phyloP scores from a whole-genome alignment of 176 grass and related monocot species.

The Aegilops bicornis region DNA sequence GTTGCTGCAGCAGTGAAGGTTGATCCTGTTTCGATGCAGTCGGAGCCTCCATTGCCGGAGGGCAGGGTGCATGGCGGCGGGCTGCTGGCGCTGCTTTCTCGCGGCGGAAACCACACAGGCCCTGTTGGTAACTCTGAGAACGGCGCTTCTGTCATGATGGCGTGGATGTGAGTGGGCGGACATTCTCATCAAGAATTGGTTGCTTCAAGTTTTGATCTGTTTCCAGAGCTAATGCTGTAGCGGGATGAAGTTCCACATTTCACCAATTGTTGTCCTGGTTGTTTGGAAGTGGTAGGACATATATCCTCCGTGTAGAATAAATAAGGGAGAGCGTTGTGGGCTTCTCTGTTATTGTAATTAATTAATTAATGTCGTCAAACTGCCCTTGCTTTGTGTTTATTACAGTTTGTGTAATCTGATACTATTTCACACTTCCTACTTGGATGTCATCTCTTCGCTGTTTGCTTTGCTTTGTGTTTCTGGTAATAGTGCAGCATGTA shows the following conservation, averaged over 20 bases:
- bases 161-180: conserved; percentile 38
- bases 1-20: conserved; percentile 14
- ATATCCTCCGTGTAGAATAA: conserved; percentile 30
- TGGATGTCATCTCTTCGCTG: neutral
- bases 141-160: conserved; percentile 23
- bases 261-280: conserved; percentile 14
- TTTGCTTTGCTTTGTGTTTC: neutral
- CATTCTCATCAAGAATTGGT: conserved; percentile 20
- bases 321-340: conserved; percentile 27
- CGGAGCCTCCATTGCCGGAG: conserved; percentile 42
- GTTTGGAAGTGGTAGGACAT: conserved; percentile 11
- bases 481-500: neutral
- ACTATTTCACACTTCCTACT: neutral
- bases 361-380: neutral
- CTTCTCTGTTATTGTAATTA: conserved; percentile 29
- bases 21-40: conserved; percentile 18
- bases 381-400: neutral
- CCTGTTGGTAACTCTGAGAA: conserved; percentile 12
- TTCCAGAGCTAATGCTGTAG: conserved; percentile 27
- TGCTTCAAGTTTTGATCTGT: conserved; percentile 41
- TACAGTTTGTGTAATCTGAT: neutral
- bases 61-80: conserved; percentile 86
- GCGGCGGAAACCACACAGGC: neutral
- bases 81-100: conserved; percentile 65
- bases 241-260: conserved; percentile 26